Base-by-base conservation (phyloP, 345 rosid species). In the Populus pruinosa region DNA sequence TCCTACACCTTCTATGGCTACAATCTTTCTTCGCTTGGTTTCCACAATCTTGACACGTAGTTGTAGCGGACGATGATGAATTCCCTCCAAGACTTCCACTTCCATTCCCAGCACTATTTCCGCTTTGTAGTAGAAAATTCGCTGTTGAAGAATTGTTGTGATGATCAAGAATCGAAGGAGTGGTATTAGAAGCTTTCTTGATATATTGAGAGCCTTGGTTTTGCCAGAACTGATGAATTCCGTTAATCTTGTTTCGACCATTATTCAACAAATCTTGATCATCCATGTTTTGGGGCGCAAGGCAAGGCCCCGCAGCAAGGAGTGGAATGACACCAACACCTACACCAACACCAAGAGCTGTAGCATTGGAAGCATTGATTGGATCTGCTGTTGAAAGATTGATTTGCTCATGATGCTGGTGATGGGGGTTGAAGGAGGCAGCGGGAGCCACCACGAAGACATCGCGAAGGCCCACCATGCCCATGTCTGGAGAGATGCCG, bases 11-110 rank as follows among this genome's bases (percentile, higher is more conserved):
- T 69, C 94, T 82, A 73, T 89, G 94, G 78, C 76, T 83, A 35
- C 99, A 96, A 73, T 92, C 99, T 43, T 96, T 96, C 92, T 96
- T 96, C 2, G 99, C 96, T 71, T 96, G 98, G 91, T 96, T 96
- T 14, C 99, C 99, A 76, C 99, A 96, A 64, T 96, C 99, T 80
- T 92, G 98, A 79, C 99, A 96, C 77, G 99, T 92, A 23, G 98
- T 90, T 49, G 91, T 72, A 9, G 83, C 81, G 0, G 97, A 88
- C 21, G 86, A 78, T 12, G 86, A 86, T 2, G 89, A 88, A 21
- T 77, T 77, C 12, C 53, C 72, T 20, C 72, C 44, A 10, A n/a
- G 29, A 59, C 23, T 23, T 8, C 71, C 76, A 27, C 72, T 68
- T 25, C 56, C 27, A 36, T 87, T 86, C 38, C 83, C 86, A 29